Evolutionary conservation across 1,284 basidiomycete genomes (phyloP).

Genomic region (Ustilago xerochloae): DNA sequence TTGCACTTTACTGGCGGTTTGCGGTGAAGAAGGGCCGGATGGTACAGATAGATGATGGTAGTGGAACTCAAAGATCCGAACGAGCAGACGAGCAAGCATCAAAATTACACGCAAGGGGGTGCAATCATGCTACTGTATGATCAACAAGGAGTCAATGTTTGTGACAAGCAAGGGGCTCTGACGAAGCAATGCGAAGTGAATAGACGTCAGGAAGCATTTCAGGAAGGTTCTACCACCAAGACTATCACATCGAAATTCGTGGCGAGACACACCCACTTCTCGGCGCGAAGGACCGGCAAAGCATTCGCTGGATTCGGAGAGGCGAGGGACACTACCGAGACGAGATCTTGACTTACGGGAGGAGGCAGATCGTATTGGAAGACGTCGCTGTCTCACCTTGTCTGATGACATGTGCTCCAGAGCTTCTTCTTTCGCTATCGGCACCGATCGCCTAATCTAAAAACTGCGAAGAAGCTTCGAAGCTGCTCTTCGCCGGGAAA

Average conservation of each 20-base stretch:
- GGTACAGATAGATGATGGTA: neutral
- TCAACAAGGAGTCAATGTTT: conserved; percentile 19
- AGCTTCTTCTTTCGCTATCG: neutral
- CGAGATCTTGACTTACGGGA: neutral
- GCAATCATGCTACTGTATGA: conserved; percentile 1
- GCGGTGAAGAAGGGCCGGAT: neutral
- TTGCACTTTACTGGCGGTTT: too few relatives aligned
- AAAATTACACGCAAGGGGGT: conserved; percentile 18
- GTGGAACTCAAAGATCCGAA: neutral
- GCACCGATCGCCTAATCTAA: too few relatives aligned
- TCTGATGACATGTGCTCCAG: neutral
- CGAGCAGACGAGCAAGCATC: neutral
- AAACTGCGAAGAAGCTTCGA: too few relatives aligned
- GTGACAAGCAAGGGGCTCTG: conserved; percentile 15
- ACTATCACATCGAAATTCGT: too few relatives aligned
- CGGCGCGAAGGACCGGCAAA: neutral
- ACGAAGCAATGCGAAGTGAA: conserved; percentile 3
- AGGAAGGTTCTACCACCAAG: neutral
- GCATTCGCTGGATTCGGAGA: too few relatives aligned
- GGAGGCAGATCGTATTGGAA: neutral
- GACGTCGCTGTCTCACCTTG: neutral
- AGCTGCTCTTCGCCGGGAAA: too few relatives aligned
- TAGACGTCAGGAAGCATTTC: neutral
- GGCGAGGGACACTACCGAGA: too few relatives aligned
- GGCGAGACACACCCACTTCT: too few relatives aligned